Evolutionary conservation across 192 early-diverging fungal genomes (phyloP).

Genomic region (Mortierella hygrophila): DNA sequence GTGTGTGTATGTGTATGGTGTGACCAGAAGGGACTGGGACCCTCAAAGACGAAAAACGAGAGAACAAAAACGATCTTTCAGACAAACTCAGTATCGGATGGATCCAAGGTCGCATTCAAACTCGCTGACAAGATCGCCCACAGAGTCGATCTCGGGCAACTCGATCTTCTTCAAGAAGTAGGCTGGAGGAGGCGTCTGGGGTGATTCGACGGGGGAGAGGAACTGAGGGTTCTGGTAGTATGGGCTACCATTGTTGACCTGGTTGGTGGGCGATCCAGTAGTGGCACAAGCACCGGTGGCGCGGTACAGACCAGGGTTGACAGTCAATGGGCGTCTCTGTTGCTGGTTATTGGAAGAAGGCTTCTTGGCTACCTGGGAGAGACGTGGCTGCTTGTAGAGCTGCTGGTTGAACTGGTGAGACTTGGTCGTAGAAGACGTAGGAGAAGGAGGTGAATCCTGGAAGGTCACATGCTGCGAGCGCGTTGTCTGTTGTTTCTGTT

Average conservation of each 20-base stretch:
- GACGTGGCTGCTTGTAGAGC: constrained; percentile 31
- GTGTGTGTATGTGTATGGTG: not conserved
- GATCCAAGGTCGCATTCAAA: constrained; percentile 35
- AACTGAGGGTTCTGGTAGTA: constrained; percentile 36
- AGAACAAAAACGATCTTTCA: not conserved
- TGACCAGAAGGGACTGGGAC: not conserved
- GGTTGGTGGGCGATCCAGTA: not conserved
- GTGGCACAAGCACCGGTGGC: not conserved
- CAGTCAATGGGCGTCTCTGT: constrained; percentile 12
- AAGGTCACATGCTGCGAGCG: constrained; percentile 15
- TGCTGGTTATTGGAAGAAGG: not conserved
- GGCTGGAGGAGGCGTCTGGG: constrained; percentile 44
- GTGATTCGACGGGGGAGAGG: constrained; percentile 38
- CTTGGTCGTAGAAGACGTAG: not conserved
- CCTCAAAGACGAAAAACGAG: not conserved
- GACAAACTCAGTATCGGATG: constrained; percentile 30
- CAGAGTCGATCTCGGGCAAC: constrained; percentile 35
- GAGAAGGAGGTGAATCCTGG: constrained; percentile 14
- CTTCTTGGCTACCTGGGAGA: constrained; percentile 1
- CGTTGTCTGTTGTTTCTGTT: not conserved
- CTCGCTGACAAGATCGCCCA: constrained; percentile 40
- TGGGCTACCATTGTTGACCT: constrained; percentile 31
- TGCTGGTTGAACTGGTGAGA: constrained; percentile 25
- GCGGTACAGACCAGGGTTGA: constrained; percentile 11
- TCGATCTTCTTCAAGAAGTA: constrained; percentile 37